Evolutionary conservation across 129 eudicot species (phyloP).

Genomic region (Glebionis coronaria): DNA sequence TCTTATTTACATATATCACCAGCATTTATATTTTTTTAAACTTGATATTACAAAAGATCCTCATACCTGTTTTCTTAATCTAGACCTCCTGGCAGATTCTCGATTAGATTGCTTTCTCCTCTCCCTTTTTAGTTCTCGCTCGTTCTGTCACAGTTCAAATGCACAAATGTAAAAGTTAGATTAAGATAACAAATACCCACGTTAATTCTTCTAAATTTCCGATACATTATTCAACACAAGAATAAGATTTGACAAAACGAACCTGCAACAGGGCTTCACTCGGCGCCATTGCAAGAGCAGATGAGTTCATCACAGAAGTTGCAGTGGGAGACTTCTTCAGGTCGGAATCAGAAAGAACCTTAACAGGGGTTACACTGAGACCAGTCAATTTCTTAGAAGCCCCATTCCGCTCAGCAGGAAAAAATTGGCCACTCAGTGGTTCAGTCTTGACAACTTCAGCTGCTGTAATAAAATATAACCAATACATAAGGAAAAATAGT

Average conservation of each 20-base stretch:
- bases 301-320: conserved; percentile 37
- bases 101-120: conserved; percentile 93
- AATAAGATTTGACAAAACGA: background rate
- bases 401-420: conserved; percentile 33
- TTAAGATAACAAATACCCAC: conserved; percentile 7
- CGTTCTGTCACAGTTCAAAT: conserved; percentile 48
- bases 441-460: conserved; percentile 47
- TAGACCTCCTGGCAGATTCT: conserved; percentile 96
- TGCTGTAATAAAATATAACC: conserved; percentile 8
- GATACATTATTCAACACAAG: background rate
- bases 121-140: conserved; percentile 82
- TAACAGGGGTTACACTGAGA: conserved; percentile 27
- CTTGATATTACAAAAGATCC: background rate
- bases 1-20: background rate
- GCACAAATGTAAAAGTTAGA: background rate
- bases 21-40: too few relatives aligned
- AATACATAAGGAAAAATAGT: background rate
- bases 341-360: conserved; percentile 38
- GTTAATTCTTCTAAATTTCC: background rate
- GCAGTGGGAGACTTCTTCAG: conserved; percentile 48
- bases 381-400: conserved; percentile 45
- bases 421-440: conserved; percentile 32
- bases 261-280: conserved; percentile 73
- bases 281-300: conserved; percentile 39
- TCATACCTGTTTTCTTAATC: conserved; percentile 88